Evolutionary conservation across 176 grass and related monocot species (phyloP), one percentile per base, ranked within the genome.

Genomic region (Aegilops speltoides): DNA sequence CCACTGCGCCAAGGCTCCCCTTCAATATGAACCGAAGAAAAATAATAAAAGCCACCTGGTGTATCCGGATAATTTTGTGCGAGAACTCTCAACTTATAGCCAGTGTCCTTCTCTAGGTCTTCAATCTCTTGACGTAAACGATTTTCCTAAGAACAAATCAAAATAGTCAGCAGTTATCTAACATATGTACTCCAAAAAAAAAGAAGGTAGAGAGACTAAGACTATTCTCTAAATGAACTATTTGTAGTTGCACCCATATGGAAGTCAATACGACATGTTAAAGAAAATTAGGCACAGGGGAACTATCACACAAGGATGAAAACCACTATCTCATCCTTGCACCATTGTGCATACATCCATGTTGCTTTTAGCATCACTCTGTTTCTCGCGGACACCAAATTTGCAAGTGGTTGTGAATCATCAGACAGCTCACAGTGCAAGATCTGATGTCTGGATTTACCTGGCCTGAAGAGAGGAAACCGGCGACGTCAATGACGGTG

Each of bases 61-160:
- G 96, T 98, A 48, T 92, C 91, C 54, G 96, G 96, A 82, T 94
- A 98, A 78, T 98, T 98, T 83, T 98, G 96, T 86, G 93, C 93
- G 71, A 98, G 96, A 68, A 98, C 89, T 86, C 96, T 92, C 82
- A 98, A 69, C 68, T 98, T 98, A 77, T 90, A 92, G 2, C 96
- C 96, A 60, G 93, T 98, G 80, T 98, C 96, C 84, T 94, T 98
- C 86, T 98, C 96, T 37, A 98, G 50, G 91, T 94, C 90, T 31
- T 91, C 82, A 84, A 98, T 95, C 79, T 89, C 88, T 89, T 98
- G 91, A 17, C 84, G 84, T 23, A 98, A 74, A 78, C 91, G 91
- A 7, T 82, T 91, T 84, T 98, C 96, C 96, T 95, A 86, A 45
- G 25, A 86, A 88, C 7, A 73, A 68, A 24, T 34, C 17, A 15